phyloP scores from a whole-genome alignment of 2,329 filamentous ascomycete genomes.

The Neofusicoccum parvum region DNA sequence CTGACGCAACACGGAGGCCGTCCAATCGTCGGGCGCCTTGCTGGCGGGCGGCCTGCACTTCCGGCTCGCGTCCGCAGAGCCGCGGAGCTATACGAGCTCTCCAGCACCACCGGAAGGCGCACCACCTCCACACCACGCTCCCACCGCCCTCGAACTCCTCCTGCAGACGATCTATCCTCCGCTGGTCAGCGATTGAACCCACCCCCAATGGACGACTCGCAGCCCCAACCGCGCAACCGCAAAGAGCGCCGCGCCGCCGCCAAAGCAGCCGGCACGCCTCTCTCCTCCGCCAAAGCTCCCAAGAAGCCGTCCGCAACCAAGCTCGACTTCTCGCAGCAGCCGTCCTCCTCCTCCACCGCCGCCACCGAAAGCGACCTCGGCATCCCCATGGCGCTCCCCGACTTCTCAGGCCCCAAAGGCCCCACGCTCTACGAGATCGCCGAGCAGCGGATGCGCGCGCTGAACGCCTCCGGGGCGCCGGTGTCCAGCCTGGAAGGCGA shows the following conservation, averaged over 20 bases:
- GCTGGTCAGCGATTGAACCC: not conserved
- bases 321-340: slow-evolving; percentile 41
- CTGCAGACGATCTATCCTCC: not conserved
- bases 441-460: slow-evolving; percentile 56
- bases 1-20: not conserved
- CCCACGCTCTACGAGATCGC: slow-evolving; percentile 76
- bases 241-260: slow-evolving; percentile 48
- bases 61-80: not conserved
- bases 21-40: not conserved
- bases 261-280: slow-evolving; percentile 34
- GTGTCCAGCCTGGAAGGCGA: slow-evolving; percentile 31
- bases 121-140: not conserved
- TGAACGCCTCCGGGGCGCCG: slow-evolving; percentile 30
- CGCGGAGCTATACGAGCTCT: not conserved
- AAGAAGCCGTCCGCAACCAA: slow-evolving; percentile 30
- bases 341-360: slow-evolving; percentile 23
- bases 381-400: slow-evolving; percentile 64
- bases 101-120: not conserved
- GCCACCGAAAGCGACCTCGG: slow-evolving; percentile 8
- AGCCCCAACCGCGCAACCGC: slow-evolving; percentile 41
- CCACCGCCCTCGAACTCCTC: not conserved
- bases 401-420: slow-evolving; percentile 58
- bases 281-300: slow-evolving; percentile 19
- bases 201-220: slow-evolving; percentile 4
- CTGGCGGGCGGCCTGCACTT: not conserved